phyloP scores from a whole-genome alignment of 2,329 filamentous ascomycete genomes.

The Decorospora gaudefroyi region DNA sequence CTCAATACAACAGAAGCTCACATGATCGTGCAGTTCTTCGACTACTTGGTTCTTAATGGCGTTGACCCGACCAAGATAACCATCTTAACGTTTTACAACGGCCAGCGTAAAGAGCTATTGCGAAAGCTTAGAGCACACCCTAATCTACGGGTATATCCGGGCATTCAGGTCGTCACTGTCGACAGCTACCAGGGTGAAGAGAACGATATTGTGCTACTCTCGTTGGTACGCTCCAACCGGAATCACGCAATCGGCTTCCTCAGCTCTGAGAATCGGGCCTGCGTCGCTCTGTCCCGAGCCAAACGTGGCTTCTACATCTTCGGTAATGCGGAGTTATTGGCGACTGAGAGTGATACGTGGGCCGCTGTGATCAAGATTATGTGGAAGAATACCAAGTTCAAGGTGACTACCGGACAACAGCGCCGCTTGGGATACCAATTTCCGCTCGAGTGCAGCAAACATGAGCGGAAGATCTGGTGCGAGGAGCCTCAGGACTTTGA shows the following conservation, averaged over 20 bases:
- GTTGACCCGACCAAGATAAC: constrained; percentile 67
- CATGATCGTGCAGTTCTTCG: constrained; percentile 74
- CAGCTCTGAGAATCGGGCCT: constrained; percentile 64
- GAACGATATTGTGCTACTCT: constrained; percentile 80
- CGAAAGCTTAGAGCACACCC: constrained; percentile 52
- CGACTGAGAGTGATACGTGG: constrained; percentile 57
- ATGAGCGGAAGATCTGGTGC: constrained; percentile 59
- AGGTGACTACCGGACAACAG: constrained; percentile 25
- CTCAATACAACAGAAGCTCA: constrained; percentile 72
- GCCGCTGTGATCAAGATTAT: constrained; percentile 56
- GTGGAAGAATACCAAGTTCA: constrained; percentile 45
- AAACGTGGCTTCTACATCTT: constrained; percentile 82
- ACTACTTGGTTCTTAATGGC: constrained; percentile 73
- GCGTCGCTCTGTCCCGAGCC: constrained; percentile 70
- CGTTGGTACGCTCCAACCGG: constrained; percentile 73
- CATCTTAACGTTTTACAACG: constrained; percentile 85
- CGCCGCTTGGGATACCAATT: constrained; percentile 57
- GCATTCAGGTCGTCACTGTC: constrained; percentile 72
- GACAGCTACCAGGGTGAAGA: constrained; percentile 88
- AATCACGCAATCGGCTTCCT: constrained; percentile 71
- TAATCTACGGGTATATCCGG: constrained; percentile 43
- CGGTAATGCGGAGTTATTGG: constrained; percentile 67
- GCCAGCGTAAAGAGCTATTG: constrained; percentile 71
- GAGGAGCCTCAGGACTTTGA: constrained; percentile 40
- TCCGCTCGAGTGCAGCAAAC: constrained; percentile 66